A percentile compares a stretch with the other conserved stretches of the same genome.
phyloP scores from a whole-genome alignment of 1,139 yeast species.

The Wickerhamomyces sp. region DNA sequence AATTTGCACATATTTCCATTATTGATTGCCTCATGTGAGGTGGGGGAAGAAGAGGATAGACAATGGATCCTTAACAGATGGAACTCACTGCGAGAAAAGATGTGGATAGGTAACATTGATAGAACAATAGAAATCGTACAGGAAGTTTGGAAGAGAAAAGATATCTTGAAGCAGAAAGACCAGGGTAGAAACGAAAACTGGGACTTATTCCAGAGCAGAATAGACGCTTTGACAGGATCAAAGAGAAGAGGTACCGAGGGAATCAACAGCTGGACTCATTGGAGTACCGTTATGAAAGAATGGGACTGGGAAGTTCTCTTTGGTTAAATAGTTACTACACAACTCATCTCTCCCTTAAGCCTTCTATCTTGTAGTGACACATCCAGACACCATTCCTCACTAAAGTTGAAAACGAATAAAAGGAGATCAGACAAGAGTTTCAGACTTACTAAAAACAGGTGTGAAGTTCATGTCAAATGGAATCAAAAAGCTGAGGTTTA shows the following conservation, averaged over 20 bases:
- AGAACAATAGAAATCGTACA: conserved; percentile 64
- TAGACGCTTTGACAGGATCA: conserved; percentile 28
- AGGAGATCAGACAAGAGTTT: not conserved
- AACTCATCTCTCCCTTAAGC: too few relatives aligned
- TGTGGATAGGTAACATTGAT: conserved; percentile 65
- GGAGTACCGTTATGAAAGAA: conserved; percentile 67
- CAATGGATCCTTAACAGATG: conserved; percentile 61
- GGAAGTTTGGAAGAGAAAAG: conserved; percentile 66
- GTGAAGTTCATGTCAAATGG: not conserved
- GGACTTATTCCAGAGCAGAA: conserved; percentile 19
- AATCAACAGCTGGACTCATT: conserved; percentile 52
- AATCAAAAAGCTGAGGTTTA: conserved; percentile 1
- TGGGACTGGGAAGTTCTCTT: conserved; percentile 70
- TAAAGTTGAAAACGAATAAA: not conserved
- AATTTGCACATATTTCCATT: conserved; percentile 62
- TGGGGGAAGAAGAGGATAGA: conserved; percentile 51
- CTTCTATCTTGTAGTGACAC: not conserved
- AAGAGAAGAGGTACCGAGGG: conserved; percentile 41
- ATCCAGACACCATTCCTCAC: not conserved
- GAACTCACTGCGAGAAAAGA: conserved; percentile 45
- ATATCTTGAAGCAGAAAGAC: conserved; percentile 25
- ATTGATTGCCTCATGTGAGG: conserved; percentile 62
- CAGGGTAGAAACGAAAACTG: conserved; percentile 5
- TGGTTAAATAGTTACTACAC: too few relatives aligned
- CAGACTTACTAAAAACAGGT: not conserved